These are phyloP conservation scores for Naganishia vishniacii DNA, from an alignment of 768 basidiomycete species.

Conservation along the genomic window DNA sequence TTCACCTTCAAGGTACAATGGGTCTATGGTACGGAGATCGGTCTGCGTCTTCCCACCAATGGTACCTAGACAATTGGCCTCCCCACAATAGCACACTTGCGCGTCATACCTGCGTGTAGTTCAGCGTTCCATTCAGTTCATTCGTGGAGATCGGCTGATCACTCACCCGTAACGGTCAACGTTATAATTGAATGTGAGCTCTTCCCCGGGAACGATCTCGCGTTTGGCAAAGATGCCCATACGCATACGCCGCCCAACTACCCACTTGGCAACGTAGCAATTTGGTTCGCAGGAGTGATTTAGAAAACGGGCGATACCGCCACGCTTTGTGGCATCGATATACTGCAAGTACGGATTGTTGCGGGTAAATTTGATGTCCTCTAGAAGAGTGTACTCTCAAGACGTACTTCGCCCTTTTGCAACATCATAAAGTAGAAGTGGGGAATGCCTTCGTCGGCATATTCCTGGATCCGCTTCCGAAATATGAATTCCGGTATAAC, in stretches of 20 bases:
- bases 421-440: conserved; percentile 99
- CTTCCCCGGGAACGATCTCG: conserved; percentile 68
- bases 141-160: neutral
- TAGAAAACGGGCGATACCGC: conserved; percentile 92
- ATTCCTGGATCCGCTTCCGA: conserved; percentile 87
- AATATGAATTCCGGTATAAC: conserved; percentile 83
- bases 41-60: conserved; percentile 99
- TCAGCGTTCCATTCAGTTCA: neutral
- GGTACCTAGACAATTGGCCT: conserved; percentile 87
- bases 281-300: conserved; percentile 98
- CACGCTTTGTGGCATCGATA: conserved; percentile 95
- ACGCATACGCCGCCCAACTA: conserved; percentile 75
- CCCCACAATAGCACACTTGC: conserved; percentile 90
- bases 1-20: conserved; percentile 84
- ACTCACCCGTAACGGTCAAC: conserved; percentile 96
- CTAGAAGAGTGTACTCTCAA: no score
- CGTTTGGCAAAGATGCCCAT: conserved; percentile 96
- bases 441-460: conserved; percentile 82
- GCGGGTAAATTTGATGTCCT: no score
- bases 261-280: conserved; percentile 98
- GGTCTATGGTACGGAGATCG: conserved; percentile 88
- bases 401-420: conserved; percentile 85
- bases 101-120: conserved; percentile 68
- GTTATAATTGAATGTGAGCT: conserved; percentile 98
- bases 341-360: conserved; percentile 55